These are phyloP conservation scores for Vaucheria bursata DNA, from an alignment of 352 stramenopile species.

Conservation along the genomic window DNA sequence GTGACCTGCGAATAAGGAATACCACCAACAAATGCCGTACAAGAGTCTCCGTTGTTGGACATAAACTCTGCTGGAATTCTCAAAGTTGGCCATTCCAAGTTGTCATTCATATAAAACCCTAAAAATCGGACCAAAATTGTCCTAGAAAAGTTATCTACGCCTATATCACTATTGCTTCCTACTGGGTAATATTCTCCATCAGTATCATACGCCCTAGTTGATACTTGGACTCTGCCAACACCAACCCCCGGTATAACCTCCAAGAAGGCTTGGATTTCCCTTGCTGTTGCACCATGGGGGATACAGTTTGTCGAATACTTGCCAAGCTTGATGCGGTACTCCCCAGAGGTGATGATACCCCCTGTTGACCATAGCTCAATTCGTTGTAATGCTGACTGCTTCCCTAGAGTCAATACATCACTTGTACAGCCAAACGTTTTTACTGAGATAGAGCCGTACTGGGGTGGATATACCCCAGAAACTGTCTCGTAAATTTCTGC, in stretches of 20 bases:
- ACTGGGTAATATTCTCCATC: conserved; percentile 54
- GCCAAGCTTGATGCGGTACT: conserved; percentile 40
- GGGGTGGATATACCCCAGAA: conserved; percentile 22
- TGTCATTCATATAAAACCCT: conserved; percentile 17
- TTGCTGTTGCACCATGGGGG: conserved; percentile 45
- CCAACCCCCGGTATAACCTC: conserved; percentile 54
- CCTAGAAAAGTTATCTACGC: conserved; percentile 28
- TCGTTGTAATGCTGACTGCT: conserved; percentile 28
- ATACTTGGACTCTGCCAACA: conserved; percentile 53
- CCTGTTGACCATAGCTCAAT: conserved; percentile 18
- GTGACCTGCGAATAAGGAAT: not conserved
- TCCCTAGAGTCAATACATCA: conserved; percentile 14
- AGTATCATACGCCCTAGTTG: conserved; percentile 49
- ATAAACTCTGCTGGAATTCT: conserved; percentile 41
- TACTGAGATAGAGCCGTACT: conserved; percentile 35
- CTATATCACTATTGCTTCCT: conserved; percentile 1
- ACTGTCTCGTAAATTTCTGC: conserved; percentile 18
- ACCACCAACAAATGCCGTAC: not conserved
- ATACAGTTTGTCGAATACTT: conserved; percentile 38
- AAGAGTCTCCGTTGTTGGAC: not conserved
- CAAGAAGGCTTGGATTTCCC: conserved; percentile 56
- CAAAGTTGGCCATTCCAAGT: conserved; percentile 30
- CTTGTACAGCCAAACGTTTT: conserved; percentile 8
- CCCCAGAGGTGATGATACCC: conserved; percentile 11
- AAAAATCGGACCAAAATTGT: conserved; percentile 35